These are phyloP conservation scores for Tetrapyrgos nigripes DNA, from an alignment of 1,284 basidiomycete species.

Conservation along the genomic window DNA sequence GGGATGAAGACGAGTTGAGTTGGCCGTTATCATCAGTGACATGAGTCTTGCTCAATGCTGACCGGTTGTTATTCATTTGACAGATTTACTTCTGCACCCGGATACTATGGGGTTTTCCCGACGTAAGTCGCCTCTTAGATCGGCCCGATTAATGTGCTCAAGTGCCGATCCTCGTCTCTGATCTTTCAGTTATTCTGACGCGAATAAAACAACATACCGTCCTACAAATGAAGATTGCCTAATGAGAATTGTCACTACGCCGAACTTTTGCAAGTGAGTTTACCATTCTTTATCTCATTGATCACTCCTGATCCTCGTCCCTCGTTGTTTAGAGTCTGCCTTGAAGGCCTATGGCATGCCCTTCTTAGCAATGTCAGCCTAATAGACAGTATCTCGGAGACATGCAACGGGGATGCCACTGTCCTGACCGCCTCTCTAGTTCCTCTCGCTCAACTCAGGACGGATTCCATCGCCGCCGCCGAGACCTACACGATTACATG, in stretches of 20 bases:
- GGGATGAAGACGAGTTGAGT: conserved; percentile 60
- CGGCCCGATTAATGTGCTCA: background rate
- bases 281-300: too few species aligned
- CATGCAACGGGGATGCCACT: conserved; percentile 34
- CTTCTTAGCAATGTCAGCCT: conserved; percentile 64
- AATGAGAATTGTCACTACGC: conserved; percentile 77
- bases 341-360: conserved; percentile 74
- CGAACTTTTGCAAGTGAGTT: conserved; percentile 82
- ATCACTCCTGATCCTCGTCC: too few species aligned
- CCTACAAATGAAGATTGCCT: conserved; percentile 87
- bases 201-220: conserved; percentile 69
- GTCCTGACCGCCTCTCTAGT: conserved; percentile 53
- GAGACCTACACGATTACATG: conserved; percentile 65
- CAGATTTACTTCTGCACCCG: conserved; percentile 68
- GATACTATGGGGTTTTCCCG: conserved; percentile 76
- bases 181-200: conserved; percentile 57
- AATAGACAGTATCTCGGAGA: conserved; percentile 57
- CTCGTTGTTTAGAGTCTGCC: too few species aligned
- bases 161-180: background rate
- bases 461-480: conserved; percentile 24
- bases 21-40: too few species aligned
- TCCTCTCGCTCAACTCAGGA: conserved; percentile 61
- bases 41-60: conserved; percentile 5
- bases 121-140: conserved; percentile 52
- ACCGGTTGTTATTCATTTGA: background rate